phyloP scores from a whole-genome alignment of 305 asterid species.

The Petunia hybrid region DNA sequence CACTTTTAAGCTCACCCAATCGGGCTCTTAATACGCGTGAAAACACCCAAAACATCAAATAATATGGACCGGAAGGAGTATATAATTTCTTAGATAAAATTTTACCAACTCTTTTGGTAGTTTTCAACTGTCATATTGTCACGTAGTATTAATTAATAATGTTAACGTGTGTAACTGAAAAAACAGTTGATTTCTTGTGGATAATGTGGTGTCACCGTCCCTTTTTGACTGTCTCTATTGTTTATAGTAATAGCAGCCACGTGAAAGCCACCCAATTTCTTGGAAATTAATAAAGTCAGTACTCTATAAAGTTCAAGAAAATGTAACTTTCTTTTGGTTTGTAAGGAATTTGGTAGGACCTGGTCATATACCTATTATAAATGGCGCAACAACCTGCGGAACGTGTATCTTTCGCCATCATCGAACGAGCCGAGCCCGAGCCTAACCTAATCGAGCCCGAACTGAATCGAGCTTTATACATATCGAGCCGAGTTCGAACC shows the following conservation, averaged over 20 bases:
- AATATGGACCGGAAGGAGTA: no score
- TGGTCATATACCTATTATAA: background rate
- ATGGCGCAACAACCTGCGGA: background rate
- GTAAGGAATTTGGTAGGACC: conserved; percentile 1
- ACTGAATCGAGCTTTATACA: no score
- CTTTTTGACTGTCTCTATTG: background rate
- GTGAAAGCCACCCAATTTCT: background rate
- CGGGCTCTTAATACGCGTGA: no score
- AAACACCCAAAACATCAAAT: no score
- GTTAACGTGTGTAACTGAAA: conserved; percentile 30
- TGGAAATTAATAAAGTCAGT: background rate
- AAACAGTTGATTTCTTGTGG: conserved; percentile 24
- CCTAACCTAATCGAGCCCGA: no score
- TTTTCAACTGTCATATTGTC: conserved; percentile 27
- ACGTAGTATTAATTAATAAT: conserved; percentile 12
- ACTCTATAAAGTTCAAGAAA: background rate
- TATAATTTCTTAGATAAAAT: no score
- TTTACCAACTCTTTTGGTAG: background rate
- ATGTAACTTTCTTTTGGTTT: conserved; percentile 11
- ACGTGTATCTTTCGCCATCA: no score
- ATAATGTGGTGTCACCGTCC: background rate
- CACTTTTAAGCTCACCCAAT: no score
- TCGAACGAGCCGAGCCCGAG: no score
- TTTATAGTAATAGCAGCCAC: conserved; percentile 11
- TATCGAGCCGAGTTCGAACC: no score